Conservation (phyloP, 768 basidiomycete species). For the Clitopilus hobsonii region DNA sequence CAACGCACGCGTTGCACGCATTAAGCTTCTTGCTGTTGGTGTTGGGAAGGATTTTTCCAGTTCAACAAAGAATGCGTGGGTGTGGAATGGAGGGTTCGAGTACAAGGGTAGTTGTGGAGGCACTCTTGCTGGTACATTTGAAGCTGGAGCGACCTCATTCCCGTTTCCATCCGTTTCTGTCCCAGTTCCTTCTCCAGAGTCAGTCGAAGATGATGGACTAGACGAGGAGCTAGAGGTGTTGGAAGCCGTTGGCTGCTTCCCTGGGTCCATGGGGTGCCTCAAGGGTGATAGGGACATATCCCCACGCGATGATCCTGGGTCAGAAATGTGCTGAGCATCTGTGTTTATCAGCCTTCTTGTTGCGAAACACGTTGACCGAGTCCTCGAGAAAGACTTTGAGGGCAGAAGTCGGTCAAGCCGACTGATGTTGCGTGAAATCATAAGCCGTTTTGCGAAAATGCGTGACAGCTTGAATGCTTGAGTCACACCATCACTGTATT, state of each 20-base stretch:
- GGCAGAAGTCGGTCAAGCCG: background rate
- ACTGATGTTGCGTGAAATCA: background rate
- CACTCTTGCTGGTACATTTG: conserved; percentile 2
- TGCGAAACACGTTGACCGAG: background rate
- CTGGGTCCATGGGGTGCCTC: background rate
- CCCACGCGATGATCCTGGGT: background rate
- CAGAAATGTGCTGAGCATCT: background rate
- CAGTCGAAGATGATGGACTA: background rate
- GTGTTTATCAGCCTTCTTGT: background rate
- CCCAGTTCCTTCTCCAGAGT: background rate
- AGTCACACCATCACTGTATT: background rate
- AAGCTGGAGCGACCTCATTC: conserved; percentile 1
- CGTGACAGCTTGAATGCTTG: background rate
- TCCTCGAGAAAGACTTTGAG: background rate
- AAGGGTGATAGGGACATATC: background rate
- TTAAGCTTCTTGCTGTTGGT: conserved; percentile 69
- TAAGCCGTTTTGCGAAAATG: background rate
- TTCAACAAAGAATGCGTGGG: conserved; percentile 68
- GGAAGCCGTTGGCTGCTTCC: background rate
- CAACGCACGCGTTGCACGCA: conserved; percentile 79
- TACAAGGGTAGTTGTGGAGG: conserved; percentile 34
- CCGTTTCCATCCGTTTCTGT: background rate
- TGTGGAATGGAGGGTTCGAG: conserved; percentile 75
- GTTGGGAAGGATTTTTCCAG: conserved; percentile 74
- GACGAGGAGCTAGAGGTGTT: background rate